Conservation (phyloP, 371 early-diverging fungal genomes). For the Basidiobolus meristosporus region DNA sequence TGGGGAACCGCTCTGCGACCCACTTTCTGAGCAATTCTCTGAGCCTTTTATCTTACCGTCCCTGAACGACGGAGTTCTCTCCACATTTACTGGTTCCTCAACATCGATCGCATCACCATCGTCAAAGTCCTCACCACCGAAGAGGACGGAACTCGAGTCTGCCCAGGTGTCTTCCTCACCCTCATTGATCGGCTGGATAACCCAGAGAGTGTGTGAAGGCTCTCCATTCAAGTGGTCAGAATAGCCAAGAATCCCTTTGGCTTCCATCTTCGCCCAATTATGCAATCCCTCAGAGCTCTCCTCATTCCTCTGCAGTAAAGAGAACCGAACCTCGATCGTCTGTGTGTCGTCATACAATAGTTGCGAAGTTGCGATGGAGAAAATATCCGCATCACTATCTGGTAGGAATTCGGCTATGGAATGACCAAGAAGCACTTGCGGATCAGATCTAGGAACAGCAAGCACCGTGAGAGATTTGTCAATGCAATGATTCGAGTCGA, state of each 20-base stretch:
- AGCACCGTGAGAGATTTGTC: not conserved
- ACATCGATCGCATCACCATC: constrained; percentile 6
- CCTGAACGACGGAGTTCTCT: too few relatives aligned
- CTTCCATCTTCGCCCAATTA: constrained; percentile 10
- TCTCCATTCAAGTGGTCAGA: constrained; percentile 5
- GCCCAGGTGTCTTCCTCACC: too few relatives aligned
- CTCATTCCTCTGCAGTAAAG: constrained; percentile 16
- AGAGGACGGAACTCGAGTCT: too few relatives aligned
- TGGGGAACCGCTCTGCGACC: constrained; percentile 6
- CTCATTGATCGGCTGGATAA: constrained; percentile 29
- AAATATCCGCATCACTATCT: constrained; percentile 29
- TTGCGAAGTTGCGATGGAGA: constrained; percentile 41
- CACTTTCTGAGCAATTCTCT: constrained; percentile 3
- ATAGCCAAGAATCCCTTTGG: constrained; percentile 7
- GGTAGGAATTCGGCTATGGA: constrained; percentile 20
- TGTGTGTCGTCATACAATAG: constrained; percentile 42
- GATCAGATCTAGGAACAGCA: constrained; percentile 17
- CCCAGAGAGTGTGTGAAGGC: constrained; percentile 65
- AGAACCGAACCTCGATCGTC: constrained; percentile 57
- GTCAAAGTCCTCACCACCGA: constrained; percentile 2
- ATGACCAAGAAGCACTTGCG: constrained; percentile 19
- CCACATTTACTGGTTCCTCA: constrained; percentile 2
- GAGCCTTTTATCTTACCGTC: not conserved
- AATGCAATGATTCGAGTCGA: not conserved
- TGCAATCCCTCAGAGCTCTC: constrained; percentile 5